Percentiles rank a stretch among this genome's conserved stretches.
Evolutionary conservation across 1,284 basidiomycete genomes (phyloP).

Genomic region (Leccinum angustisporum): DNA sequence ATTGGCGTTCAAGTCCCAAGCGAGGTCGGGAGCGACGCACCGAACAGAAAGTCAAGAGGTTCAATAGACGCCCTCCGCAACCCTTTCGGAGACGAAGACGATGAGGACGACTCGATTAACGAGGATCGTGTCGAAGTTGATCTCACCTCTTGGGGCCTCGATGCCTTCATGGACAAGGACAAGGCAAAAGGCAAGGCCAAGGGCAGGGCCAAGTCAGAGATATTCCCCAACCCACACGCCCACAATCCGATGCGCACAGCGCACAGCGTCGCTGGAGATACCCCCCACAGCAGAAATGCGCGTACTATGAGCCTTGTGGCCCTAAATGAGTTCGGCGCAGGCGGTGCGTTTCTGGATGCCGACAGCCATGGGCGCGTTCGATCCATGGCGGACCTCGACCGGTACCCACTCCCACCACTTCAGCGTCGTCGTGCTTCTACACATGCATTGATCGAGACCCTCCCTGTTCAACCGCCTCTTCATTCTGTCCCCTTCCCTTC

Average conservation of each 20-base stretch:
- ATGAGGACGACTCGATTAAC: slow-evolving; percentile 51
- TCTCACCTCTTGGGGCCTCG: slow-evolving; percentile 79
- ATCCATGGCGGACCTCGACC: slow-evolving; percentile 54
- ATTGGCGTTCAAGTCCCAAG: slow-evolving; percentile 66
- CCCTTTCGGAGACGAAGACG: slow-evolving; percentile 65
- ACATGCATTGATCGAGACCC: slow-evolving; percentile 49
- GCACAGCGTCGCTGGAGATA: slow-evolving; percentile 32
- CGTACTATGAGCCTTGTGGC: slow-evolving; percentile 67
- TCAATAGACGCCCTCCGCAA: slow-evolving; percentile 67
- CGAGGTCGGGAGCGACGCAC: slow-evolving; percentile 53
- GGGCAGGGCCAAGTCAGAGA: slow-evolving; percentile 47
- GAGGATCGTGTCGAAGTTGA: slow-evolving; percentile 67
- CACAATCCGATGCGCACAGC: slow-evolving; percentile 35
- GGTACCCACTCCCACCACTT: slow-evolving; percentile 38
- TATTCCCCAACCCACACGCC: slow-evolving; percentile 51
- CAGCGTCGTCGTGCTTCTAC: slow-evolving; percentile 49
- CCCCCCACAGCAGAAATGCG: slow-evolving; percentile 36
- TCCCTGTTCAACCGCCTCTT: slow-evolving; percentile 42
- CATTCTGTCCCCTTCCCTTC: slow-evolving; percentile 66
- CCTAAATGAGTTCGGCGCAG: slow-evolving; percentile 51
- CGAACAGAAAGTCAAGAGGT: slow-evolving; percentile 45
- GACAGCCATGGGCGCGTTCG: slow-evolving; percentile 32
- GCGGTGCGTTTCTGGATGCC: slow-evolving; percentile 46
- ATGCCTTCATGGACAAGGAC: slow-evolving; percentile 69
- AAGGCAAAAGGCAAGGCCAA: slow-evolving; percentile 51